phyloP scores from a whole-genome alignment of 192 early-diverging fungal species.

The Podila minutissima region DNA sequence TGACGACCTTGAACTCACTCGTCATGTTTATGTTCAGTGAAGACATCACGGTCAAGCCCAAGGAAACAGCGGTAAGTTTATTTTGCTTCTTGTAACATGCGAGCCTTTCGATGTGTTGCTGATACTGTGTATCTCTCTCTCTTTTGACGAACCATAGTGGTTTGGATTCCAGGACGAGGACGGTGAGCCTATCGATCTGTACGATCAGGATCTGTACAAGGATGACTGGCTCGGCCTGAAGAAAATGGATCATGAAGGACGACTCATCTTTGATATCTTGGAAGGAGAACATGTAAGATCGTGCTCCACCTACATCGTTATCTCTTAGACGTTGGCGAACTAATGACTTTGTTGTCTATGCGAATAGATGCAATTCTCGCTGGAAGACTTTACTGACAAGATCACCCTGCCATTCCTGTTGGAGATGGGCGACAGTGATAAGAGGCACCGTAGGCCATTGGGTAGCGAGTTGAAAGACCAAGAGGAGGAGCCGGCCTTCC shows the following conservation, averaged over 20 bases:
- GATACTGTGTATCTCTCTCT: not conserved
- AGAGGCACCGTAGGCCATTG: not conserved
- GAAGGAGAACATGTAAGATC: slow-evolving; percentile 65
- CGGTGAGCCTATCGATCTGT: slow-evolving; percentile 59
- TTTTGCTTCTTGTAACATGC: not conserved
- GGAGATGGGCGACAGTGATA: slow-evolving; percentile 6
- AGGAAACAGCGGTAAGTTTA: slow-evolving; percentile 60
- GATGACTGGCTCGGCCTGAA: slow-evolving; percentile 80
- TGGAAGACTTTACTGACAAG: slow-evolving; percentile 48
- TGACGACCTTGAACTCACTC: slow-evolving; percentile 74
- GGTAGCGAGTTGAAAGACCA: not conserved
- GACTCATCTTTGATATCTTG: slow-evolving; percentile 56
- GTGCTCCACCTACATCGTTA: not conserved
- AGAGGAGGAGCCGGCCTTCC: not conserved
- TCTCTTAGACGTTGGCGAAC: not conserved
- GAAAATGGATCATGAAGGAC: slow-evolving; percentile 57
- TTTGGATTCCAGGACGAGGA: slow-evolving; percentile 73
- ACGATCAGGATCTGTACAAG: slow-evolving; percentile 67
- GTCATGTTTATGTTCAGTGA: slow-evolving; percentile 86
- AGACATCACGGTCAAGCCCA: slow-evolving; percentile 81
- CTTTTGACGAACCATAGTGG: slow-evolving; percentile 59
- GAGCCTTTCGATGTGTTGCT: slow-evolving; percentile 1
- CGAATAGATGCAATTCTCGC: slow-evolving; percentile 55
- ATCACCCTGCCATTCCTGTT: slow-evolving; percentile 56
- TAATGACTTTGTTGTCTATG: not conserved